A percentile compares a stretch with the other conserved stretches of the same genome.
phyloP scores from a whole-genome alignment of 192 early-diverging fungal species.

The Spinellus fusiger region DNA sequence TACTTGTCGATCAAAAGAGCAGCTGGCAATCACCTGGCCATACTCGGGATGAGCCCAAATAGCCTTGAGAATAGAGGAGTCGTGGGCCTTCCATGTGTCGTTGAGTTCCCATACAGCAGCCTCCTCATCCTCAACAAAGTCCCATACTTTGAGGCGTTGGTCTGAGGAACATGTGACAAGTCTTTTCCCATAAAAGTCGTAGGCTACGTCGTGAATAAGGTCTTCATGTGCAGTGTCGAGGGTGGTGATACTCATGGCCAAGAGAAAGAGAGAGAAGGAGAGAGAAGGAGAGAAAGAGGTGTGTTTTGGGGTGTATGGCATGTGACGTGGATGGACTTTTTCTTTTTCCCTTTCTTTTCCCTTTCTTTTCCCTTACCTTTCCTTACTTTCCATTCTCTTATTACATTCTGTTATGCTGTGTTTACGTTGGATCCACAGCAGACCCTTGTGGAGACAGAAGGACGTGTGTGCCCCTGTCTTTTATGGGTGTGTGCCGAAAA shows the following conservation, averaged over 20 bases:
- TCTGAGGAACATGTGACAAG: slow-evolving; percentile 90
- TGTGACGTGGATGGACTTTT: too few species aligned
- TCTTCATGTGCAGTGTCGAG: slow-evolving; percentile 83
- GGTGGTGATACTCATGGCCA: slow-evolving; percentile 39
- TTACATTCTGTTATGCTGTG: too few species aligned
- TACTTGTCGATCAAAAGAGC: slow-evolving; percentile 87
- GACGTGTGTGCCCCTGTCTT: too few species aligned
- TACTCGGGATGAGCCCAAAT: slow-evolving; percentile 97
- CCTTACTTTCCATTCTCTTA: too few species aligned
- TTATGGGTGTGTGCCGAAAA: too few species aligned
- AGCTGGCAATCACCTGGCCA: slow-evolving; percentile 84
- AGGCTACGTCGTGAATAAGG: slow-evolving; percentile 87
- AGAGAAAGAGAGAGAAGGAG: slow-evolving; percentile 1
- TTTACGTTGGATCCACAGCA: too few species aligned
- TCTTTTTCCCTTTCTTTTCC: not conserved
- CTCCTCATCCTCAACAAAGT: slow-evolving; percentile 52
- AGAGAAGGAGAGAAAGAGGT: not conserved
- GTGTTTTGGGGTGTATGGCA: too few species aligned
- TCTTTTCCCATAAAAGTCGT: slow-evolving; percentile 90
- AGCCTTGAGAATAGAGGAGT: slow-evolving; percentile 78
- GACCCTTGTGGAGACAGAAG: too few species aligned
- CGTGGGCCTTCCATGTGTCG: slow-evolving; percentile 85
- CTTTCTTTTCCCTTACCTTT: not conserved
- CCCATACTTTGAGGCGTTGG: slow-evolving; percentile 93
- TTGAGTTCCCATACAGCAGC: slow-evolving; percentile 68